phyloP scores from a whole-genome alignment of 2,329 filamentous ascomycete genomes.

The Acrocalymma vagum region DNA sequence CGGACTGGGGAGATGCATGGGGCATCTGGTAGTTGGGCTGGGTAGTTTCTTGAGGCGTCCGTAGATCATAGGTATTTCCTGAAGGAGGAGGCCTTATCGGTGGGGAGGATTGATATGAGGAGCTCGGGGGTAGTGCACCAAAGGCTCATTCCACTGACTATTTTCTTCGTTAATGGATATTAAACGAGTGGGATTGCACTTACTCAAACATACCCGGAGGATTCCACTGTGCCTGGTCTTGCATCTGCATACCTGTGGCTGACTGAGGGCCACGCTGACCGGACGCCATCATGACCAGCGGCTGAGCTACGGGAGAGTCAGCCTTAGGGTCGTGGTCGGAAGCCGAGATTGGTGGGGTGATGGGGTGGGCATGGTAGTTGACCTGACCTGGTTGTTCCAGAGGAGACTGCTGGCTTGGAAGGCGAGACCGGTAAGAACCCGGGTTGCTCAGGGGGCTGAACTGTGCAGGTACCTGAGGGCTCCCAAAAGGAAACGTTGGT shows the following conservation, averaged over 20 bases:
- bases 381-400: slow-evolving; percentile 65
- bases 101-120: slow-evolving; percentile 53
- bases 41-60: slow-evolving; percentile 43
- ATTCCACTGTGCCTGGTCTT: slow-evolving; percentile 78
- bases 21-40: slow-evolving; percentile 44
- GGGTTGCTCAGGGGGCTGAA: slow-evolving; percentile 69
- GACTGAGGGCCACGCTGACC: slow-evolving; percentile 61
- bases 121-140: slow-evolving; percentile 66
- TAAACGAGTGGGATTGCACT: slow-evolving; percentile 53
- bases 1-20: slow-evolving; percentile 45
- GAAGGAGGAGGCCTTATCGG: slow-evolving; percentile 52
- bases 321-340: slow-evolving; percentile 77
- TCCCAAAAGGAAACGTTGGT: slow-evolving; percentile 85
- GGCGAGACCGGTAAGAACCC: slow-evolving; percentile 59
- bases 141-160: slow-evolving; percentile 96
- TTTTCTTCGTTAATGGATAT: slow-evolving; percentile 20
- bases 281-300: slow-evolving; percentile 73
- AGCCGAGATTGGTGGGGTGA: slow-evolving; percentile 81
- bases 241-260: slow-evolving; percentile 64
- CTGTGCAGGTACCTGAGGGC: slow-evolving; percentile 70
- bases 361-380: slow-evolving; percentile 73
- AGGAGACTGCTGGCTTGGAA: slow-evolving; percentile 56
- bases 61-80: slow-evolving; percentile 49
- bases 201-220: slow-evolving; percentile 90
- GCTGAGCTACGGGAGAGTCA: slow-evolving; percentile 77